Percentiles rank a stretch among this genome's conserved stretches.
These are phyloP conservation scores for Hirsutella minnesotensis DNA, from an alignment of 2,329 filamentous ascomycete species.

Conservation along the genomic window DNA sequence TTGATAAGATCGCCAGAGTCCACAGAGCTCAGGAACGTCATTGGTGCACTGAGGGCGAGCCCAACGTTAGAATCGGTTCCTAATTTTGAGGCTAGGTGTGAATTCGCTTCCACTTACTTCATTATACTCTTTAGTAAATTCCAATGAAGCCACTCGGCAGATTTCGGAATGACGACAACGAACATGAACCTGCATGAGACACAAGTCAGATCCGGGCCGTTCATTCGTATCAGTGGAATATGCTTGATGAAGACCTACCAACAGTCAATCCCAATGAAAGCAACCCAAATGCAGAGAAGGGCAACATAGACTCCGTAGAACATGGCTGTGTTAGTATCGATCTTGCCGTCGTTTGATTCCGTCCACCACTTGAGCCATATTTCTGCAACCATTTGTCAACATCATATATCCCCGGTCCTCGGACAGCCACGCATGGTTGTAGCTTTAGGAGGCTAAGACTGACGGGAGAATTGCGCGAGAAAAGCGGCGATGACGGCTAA, in stretches of 20 bases:
- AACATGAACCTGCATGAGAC: background rate
- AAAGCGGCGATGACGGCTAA: background rate
- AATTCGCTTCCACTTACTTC: background rate
- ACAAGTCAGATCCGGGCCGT: background rate
- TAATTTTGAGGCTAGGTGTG: background rate
- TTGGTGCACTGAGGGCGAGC: background rate
- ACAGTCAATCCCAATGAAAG: background rate
- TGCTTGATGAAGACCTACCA: background rate
- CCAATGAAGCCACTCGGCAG: background rate
- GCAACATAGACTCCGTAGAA: slow-evolving; percentile 1
- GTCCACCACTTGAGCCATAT: slow-evolving; percentile 2
- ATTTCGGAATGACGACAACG: background rate
- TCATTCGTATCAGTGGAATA: too few relatives aligned
- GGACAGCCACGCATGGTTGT: background rate
- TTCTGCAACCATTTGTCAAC: background rate
- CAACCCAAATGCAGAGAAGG: background rate
- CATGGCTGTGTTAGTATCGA: background rate
- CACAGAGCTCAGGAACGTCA: slow-evolving; percentile 1
- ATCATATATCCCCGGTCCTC: background rate
- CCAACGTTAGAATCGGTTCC: background rate
- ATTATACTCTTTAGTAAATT: slow-evolving; percentile 1
- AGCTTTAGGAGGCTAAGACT: too few relatives aligned
- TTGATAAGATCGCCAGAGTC: slow-evolving; percentile 2
- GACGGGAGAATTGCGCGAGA: background rate
- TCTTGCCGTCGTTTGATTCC: background rate